phyloP scores from a whole-genome alignment of 2,329 filamentous ascomycete species.

The Botrytis pseudocinerea region DNA sequence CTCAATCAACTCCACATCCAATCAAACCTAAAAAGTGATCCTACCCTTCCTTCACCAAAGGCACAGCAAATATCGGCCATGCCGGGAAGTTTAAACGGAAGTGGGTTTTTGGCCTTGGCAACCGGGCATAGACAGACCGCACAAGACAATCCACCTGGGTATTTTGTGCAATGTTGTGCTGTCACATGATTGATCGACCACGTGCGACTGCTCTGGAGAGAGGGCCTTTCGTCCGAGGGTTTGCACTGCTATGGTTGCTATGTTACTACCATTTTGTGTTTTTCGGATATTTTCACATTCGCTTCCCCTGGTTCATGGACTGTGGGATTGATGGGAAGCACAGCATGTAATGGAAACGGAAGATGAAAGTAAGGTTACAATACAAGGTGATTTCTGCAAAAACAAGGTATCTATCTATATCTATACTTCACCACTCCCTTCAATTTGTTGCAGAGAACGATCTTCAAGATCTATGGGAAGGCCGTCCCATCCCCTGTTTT shows the following conservation, averaged over 20 bases:
- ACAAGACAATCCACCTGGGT: not conserved
- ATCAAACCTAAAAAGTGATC: conserved; percentile 1
- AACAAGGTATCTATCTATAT: not conserved
- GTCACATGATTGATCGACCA: conserved; percentile 16
- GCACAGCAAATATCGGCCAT: conserved; percentile 6
- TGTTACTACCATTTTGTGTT: conserved; percentile 9
- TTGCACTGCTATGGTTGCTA: conserved; percentile 11
- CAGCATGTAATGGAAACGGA: conserved; percentile 1
- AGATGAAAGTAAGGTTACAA: not conserved
- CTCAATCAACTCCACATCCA: conserved; percentile 9
- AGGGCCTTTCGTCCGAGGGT: conserved; percentile 3
- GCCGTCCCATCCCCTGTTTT: no score
- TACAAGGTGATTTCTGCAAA: not conserved
- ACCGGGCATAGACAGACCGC: not conserved
- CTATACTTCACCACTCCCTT: not conserved
- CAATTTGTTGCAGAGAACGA: no score
- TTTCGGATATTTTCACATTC: not conserved
- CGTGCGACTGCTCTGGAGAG: not conserved
- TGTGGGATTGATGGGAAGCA: conserved; percentile 11
- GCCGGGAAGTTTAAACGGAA: conserved; percentile 1
- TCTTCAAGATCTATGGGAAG: not conserved
- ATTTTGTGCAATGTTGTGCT: not conserved
- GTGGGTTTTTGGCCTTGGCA: conserved; percentile 6
- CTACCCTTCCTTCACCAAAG: not conserved
- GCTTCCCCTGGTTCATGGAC: not conserved